These are phyloP conservation scores for Danielia reshetovae DNA, from an alignment of 805 yeast species.

Conservation along the genomic window DNA sequence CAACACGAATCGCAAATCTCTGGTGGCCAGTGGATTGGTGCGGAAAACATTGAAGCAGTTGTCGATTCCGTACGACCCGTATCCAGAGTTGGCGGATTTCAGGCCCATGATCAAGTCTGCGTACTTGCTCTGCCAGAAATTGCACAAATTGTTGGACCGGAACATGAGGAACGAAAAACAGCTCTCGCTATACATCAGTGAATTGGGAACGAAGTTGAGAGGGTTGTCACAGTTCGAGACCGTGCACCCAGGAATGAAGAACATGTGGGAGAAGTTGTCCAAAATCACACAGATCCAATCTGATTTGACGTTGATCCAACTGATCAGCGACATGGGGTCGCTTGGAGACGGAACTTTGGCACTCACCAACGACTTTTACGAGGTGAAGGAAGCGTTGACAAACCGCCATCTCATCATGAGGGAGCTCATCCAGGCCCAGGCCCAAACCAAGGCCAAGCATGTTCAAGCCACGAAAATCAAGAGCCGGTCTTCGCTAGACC, in stretches of 20 bases:
- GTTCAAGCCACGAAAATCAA: constrained; percentile 68
- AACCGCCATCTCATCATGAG: constrained; percentile 91
- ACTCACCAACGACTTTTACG: constrained; percentile 71
- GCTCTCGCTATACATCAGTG: constrained; percentile 42
- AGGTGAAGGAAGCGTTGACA: constrained; percentile 88
- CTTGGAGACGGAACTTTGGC: constrained; percentile 70
- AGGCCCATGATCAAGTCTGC: constrained; percentile 82
- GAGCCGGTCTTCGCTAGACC: constrained; percentile 70
- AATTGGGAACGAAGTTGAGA: constrained; percentile 40
- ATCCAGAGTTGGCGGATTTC: constrained; percentile 73
- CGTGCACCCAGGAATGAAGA: constrained; percentile 65
- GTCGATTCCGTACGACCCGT: constrained; percentile 88
- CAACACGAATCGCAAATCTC: constrained; percentile 51
- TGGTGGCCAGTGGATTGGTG: constrained; percentile 77
- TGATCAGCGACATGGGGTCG: constrained; percentile 67
- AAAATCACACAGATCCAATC: constrained; percentile 67
- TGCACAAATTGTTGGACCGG: constrained; percentile 50
- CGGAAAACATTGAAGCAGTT: constrained; percentile 90
- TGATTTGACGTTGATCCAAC: constrained; percentile 70
- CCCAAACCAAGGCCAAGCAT: constrained; percentile 65
- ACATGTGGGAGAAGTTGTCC: constrained; percentile 74
- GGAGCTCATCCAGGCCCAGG: constrained; percentile 77
- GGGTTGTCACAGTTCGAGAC: constrained; percentile 41
- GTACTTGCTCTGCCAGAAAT: constrained; percentile 54
- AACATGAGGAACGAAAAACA: constrained; percentile 57